Conservation (phyloP, 805 yeast genomes). For the Saccharomyces paradoxus region DNA sequence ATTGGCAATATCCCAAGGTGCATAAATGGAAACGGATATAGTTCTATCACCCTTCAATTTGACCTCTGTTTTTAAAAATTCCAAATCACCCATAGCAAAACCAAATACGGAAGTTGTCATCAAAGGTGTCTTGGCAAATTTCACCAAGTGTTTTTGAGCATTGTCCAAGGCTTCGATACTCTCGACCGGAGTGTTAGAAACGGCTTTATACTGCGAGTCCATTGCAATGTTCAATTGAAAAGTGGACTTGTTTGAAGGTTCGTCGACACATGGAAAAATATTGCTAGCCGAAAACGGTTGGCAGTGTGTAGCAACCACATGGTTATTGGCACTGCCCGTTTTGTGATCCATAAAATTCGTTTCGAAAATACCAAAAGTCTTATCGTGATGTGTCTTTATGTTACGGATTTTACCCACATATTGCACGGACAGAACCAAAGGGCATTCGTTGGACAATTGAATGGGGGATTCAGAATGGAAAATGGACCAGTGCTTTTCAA, state of each 20-base stretch:
- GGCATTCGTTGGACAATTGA: background rate
- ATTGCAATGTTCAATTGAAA: constrained; percentile 45
- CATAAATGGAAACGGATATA: constrained; percentile 46
- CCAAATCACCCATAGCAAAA: constrained; percentile 62
- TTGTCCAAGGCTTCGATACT: constrained; percentile 9
- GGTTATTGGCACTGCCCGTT: constrained; percentile 43
- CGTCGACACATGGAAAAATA: constrained; percentile 67
- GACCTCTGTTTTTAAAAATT: constrained; percentile 36
- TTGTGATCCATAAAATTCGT: constrained; percentile 50
- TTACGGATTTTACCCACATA: constrained; percentile 47
- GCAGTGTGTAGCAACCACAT: constrained; percentile 58
- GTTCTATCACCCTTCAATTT: constrained; percentile 16
- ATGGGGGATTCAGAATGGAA: constrained; percentile 6
- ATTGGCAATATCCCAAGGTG: constrained; percentile 39
- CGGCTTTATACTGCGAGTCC: constrained; percentile 36
- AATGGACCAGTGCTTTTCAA: constrained; percentile 5
- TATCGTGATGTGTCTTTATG: constrained; percentile 45
- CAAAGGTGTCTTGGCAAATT: constrained; percentile 47
- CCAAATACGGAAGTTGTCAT: constrained; percentile 61
- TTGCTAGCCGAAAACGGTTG: constrained; percentile 59
- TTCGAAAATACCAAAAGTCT: constrained; percentile 59
- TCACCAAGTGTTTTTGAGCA: constrained; percentile 27
- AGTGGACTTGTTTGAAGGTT: constrained; percentile 45
- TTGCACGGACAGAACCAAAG: constrained; percentile 16
- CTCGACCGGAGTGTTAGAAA: constrained; percentile 41